Evolutionary conservation across 2,329 filamentous ascomycete genomes (phyloP).

Genomic region (Xylaria multiplex): DNA sequence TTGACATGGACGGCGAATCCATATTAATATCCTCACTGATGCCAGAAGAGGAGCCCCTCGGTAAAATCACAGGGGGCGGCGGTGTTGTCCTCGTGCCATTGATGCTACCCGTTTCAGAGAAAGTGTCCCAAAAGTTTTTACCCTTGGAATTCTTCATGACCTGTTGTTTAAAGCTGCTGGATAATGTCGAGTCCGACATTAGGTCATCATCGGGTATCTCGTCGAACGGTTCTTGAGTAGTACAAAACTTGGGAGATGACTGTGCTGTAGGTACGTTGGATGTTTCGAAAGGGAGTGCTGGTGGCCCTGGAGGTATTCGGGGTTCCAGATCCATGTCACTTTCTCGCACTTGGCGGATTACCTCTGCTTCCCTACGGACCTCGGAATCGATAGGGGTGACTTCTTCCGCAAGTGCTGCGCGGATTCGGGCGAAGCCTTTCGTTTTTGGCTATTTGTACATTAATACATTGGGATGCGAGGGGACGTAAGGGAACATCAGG

Average conservation of each 20-base stretch:
- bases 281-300: conserved; percentile 53
- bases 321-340: conserved; percentile 76
- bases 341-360: conserved; percentile 93
- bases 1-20: conserved; percentile 69
- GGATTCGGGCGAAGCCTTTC: conserved; percentile 92
- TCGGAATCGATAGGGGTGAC: conserved; percentile 87
- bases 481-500: conserved; percentile 35
- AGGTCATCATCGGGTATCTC: conserved; percentile 76
- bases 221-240: conserved; percentile 72
- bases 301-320: conserved; percentile 49
- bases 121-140: conserved; percentile 79
- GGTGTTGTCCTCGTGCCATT: conserved; percentile 57
- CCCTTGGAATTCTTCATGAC: conserved; percentile 77
- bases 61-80: conserved; percentile 73
- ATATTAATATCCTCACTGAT: conserved; percentile 77
- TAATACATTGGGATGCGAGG: conserved; percentile 17
- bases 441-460: conserved; percentile 79
- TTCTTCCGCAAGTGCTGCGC: conserved; percentile 89
- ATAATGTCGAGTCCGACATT: conserved; percentile 67
- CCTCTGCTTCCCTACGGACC: conserved; percentile 89
- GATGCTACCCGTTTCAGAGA: conserved; percentile 72
- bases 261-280: conserved; percentile 66
- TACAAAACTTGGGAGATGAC: conserved; percentile 73
- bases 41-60: conserved; percentile 67
- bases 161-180: conserved; percentile 79